Evolutionary conservation across 371 early-diverging fungal genomes (phyloP), one percentile per base, ranked within the genome.

Genomic region (Syncephalastrum monosporum): DNA sequence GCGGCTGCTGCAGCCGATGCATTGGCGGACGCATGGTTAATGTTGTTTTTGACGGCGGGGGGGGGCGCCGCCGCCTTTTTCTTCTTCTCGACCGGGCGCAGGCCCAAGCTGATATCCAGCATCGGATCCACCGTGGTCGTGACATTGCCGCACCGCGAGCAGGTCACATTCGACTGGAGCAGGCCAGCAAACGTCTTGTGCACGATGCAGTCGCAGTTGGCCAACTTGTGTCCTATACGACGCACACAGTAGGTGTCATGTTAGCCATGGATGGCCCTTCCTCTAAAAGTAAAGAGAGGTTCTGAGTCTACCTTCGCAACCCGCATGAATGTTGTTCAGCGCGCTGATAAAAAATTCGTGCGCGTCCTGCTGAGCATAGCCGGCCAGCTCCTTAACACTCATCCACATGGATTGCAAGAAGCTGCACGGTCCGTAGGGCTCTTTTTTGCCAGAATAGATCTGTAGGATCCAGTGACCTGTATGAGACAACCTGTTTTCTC

Each of bases 261-360:
- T 21, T 21, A 21, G 21, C 21, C 21, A 21, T 21, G 21, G 21
- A 21, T 21, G 21, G 21, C 21, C 21, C 21, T 21, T 21, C 21
- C 21, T 21, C 2, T 21, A 21, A 1, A 21, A 21, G n/a, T 21
- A 0, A 21, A 21, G 21, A 21, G 21, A 21, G 21, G 21, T 1
- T 21, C 21, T 21, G 21, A 21, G 2, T 27, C 2, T 63, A 55
- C 63, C 78, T 62, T 77, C 62, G 46, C 69, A 66, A 23, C 84
- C 82, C n/a, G 75, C 74, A 65, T 98, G 98, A 59, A 98, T 82
- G 52, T 87, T 81, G 59, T 96, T 92, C 55, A 96, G 64, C 1
- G 92, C 82, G 38, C 94, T 84, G 46, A 97, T 94, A 63, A 96
- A 93, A 58, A 93, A 96, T 57, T 98, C 98, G 68, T 98, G 98